phyloP scores from a whole-genome alignment of 208 protist species.

The Leishmania turanica region DNA sequence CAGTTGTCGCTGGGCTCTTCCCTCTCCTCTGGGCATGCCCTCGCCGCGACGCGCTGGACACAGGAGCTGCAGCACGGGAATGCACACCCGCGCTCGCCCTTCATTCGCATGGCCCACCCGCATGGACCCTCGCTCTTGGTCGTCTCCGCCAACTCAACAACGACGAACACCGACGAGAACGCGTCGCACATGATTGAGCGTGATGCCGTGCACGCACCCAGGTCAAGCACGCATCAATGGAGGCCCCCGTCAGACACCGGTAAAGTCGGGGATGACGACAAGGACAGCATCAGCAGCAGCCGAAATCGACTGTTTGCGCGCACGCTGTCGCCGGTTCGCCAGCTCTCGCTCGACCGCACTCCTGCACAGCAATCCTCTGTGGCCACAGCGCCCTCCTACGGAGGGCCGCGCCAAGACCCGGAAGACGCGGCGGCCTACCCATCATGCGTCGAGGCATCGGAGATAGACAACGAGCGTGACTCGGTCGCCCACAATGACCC shows the following conservation, averaged over 20 bases:
- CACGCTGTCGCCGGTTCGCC: conserved; percentile 7
- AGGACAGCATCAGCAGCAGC: not conserved
- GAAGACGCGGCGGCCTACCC: not conserved
- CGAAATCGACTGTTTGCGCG: not conserved
- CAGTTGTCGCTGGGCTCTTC: not conserved
- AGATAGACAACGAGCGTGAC: not conserved
- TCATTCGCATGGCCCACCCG: not conserved
- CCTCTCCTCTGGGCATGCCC: not conserved
- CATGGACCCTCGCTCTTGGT: not conserved
- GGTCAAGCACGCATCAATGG: not conserved
- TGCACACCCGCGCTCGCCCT: not conserved
- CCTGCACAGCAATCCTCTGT: conserved; percentile 2
- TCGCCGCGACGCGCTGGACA: not conserved
- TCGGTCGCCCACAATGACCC: not conserved
- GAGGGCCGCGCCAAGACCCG: not conserved
- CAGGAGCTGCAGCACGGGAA: not conserved
- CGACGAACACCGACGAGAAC: not conserved
- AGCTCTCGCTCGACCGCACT: conserved; percentile 30
- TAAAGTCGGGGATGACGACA: not conserved
- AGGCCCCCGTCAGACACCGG: not conserved
- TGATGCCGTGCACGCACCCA: not conserved
- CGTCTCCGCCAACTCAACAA: not conserved
- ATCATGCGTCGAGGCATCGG: not conserved
- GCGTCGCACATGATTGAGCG: conserved; percentile 15
- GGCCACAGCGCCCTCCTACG: not conserved